These are phyloP conservation scores for Trichoderma polysporum DNA, from an alignment of 2,329 filamentous ascomycete species.

Conservation along the genomic window DNA sequence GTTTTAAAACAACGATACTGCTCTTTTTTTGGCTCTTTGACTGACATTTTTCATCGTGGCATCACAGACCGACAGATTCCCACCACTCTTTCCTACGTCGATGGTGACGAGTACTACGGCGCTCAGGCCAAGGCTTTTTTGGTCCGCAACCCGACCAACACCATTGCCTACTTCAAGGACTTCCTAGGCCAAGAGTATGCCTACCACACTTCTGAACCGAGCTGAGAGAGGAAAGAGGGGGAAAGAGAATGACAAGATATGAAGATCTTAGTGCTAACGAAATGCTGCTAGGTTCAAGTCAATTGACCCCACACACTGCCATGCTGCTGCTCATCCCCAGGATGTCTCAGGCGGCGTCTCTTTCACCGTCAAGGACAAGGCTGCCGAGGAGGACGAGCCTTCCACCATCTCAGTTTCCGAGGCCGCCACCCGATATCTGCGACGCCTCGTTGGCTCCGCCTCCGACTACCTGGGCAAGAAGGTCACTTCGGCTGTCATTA, in stretches of 20 bases:
- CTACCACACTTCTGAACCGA: not conserved
- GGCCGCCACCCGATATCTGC: slow-evolving; percentile 79
- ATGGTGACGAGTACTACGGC: slow-evolving; percentile 95
- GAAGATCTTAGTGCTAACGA: slow-evolving; percentile 8
- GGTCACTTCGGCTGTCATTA: slow-evolving; percentile 92
- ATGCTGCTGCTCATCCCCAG: slow-evolving; percentile 86
- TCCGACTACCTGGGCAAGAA: slow-evolving; percentile 90
- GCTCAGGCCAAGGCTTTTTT: slow-evolving; percentile 93
- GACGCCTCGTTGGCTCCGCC: slow-evolving; percentile 77
- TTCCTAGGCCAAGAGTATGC: slow-evolving; percentile 89
- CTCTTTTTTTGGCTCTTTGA: not conserved
- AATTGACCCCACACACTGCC: slow-evolving; percentile 93
- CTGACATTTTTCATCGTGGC: slow-evolving; percentile 16
- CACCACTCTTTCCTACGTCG: slow-evolving; percentile 88
- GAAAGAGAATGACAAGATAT: not conserved
- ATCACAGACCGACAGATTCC: slow-evolving; percentile 89
- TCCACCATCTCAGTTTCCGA: slow-evolving; percentile 77
- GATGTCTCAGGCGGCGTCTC: slow-evolving; percentile 69
- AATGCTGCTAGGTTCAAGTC: slow-evolving; percentile 68
- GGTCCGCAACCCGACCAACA: slow-evolving; percentile 89
- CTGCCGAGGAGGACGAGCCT: slow-evolving; percentile 52
- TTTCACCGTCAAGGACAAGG: slow-evolving; percentile 81
- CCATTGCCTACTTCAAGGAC: slow-evolving; percentile 92
- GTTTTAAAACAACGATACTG: not conserved
- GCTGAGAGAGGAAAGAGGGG: too few species aligned